Conservation (phyloP, 2,329 filamentous ascomycete genomes). For the Orbilia oligospora region DNA sequence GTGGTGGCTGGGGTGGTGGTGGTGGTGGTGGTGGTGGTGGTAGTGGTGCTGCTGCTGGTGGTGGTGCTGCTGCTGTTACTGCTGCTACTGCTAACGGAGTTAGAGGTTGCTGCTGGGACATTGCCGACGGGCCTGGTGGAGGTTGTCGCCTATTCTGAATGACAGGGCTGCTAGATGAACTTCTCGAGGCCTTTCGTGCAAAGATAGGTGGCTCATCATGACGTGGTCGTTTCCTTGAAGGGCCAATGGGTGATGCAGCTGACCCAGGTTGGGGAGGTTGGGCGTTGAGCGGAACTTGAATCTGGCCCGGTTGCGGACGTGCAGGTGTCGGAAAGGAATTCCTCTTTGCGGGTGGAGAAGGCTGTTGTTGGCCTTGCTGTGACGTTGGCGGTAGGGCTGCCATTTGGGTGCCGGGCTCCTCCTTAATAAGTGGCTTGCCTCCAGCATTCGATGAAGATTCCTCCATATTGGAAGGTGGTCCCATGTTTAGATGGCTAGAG, state of each 20-base stretch:
- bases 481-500: slow-evolving; percentile 57
- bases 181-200: slow-evolving; percentile 68
- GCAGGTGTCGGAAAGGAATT: slow-evolving; percentile 51
- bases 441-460: slow-evolving; percentile 29
- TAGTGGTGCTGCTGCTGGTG: too few relatives aligned
- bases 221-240: slow-evolving; percentile 70
- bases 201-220: slow-evolving; percentile 72
- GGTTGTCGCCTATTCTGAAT: slow-evolving; percentile 66
- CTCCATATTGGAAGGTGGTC: slow-evolving; percentile 54
- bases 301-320: slow-evolving; percentile 48
- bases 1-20: slow-evolving; percentile 21
- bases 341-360: slow-evolving; percentile 47
- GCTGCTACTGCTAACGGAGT: slow-evolving; percentile 61
- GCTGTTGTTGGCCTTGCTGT: slow-evolving; percentile 45
- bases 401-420: slow-evolving; percentile 51
- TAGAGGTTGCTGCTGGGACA: slow-evolving; percentile 65
- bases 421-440: slow-evolving; percentile 46
- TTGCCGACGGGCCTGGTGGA: slow-evolving; percentile 61
- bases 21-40: too few relatives aligned
- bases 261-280: slow-evolving; percentile 60
- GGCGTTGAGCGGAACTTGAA: slow-evolving; percentile 53
- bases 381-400: slow-evolving; percentile 27
- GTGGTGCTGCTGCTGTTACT: too few relatives aligned
- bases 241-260: slow-evolving; percentile 63
- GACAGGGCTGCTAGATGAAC: slow-evolving; percentile 67